Evolutionary conservation across 805 yeast species (phyloP), one percentile per base, ranked within the genome.

Genomic region (Wickerhamomyces tratensis): DNA sequence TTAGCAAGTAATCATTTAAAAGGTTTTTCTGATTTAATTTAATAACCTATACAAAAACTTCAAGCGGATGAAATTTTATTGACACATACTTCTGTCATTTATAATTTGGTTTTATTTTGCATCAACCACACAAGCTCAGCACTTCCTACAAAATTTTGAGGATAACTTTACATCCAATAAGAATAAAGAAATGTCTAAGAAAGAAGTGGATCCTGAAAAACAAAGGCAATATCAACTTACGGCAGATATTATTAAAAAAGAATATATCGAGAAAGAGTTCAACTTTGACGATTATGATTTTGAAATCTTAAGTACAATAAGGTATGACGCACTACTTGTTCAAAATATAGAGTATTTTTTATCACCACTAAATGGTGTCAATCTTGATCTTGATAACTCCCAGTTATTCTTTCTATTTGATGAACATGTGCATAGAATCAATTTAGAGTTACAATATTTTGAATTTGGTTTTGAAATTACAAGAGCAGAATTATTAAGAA

Each of bases 271-370:
- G 36, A 39, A 38, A 43, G 44, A 43, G 14, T 35, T 40, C 38
- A 25, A 36, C 8, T 7, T 11, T 37, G 39, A 39, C 2, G 48
- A 56, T 13, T 43, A 44, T 10, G 66, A 66, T 6, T 79, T 84
- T 53, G 74, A 78, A 48, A 58, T 86, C 13, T 61, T 86, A 29
- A 74, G 88, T 35, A 79, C 95, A 2, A 70, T 87, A 35, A 66
- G 96, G 40, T 87, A 82, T 54, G 94, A 86, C 50, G 91, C 94
- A 1, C 49, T 57, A 9, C 57, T 83, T 41, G 39, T 58, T n/a
- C 12, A 33, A 8, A 30, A 34, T 8, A 15, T 53, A 51, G 33
- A 62, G 6, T 14, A 25, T 14, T 31, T 30, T 15, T 20, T 15
- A n/a, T 31, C 25, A 4, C 20, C 20, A 13, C 26, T 25, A 25